Conservation (phyloP, 129 eudicot genomes). For the Escallonia rubra region DNA sequence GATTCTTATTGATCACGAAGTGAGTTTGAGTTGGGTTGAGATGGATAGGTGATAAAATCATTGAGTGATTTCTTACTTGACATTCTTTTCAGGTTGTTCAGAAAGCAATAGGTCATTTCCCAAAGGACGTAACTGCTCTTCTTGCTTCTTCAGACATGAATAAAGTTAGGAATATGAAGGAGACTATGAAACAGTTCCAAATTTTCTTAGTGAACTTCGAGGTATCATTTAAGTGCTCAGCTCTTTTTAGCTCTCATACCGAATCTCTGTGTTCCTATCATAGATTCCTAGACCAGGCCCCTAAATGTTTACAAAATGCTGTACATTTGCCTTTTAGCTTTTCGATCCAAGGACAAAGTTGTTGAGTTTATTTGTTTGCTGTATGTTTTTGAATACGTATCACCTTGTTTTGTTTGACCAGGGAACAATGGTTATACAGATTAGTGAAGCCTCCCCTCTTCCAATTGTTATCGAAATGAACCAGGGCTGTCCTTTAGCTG, state of each 20-base stretch:
- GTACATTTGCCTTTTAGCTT: neutral
- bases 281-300: too few relatives aligned
- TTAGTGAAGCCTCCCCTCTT: constrained; percentile 27
- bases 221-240: constrained; percentile 24
- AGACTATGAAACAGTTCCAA: constrained; percentile 5
- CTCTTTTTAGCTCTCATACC: too few relatives aligned
- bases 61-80: neutral
- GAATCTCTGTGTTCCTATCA: too few relatives aligned
- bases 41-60: neutral
- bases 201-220: constrained; percentile 4
- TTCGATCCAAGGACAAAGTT: neutral
- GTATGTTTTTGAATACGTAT: neutral
- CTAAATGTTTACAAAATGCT: too few relatives aligned
- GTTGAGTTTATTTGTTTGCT: neutral
- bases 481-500: too few relatives aligned
- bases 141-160: constrained; percentile 4
- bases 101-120: neutral
- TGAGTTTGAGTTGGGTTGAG: constrained; percentile 28
- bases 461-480: too few relatives aligned
- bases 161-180: constrained; percentile 42
- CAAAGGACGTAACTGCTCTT: too few relatives aligned
- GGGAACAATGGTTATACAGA: constrained; percentile 71
- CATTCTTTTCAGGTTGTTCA: constrained; percentile 30
- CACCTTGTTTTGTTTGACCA: constrained; percentile 20
- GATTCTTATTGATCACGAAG: constrained; percentile 67